Evolutionary conservation across 75 land plant species (phyloP), one percentile per base, ranked within the genome.

Genomic region (Adiantum capillusveneris): DNA sequence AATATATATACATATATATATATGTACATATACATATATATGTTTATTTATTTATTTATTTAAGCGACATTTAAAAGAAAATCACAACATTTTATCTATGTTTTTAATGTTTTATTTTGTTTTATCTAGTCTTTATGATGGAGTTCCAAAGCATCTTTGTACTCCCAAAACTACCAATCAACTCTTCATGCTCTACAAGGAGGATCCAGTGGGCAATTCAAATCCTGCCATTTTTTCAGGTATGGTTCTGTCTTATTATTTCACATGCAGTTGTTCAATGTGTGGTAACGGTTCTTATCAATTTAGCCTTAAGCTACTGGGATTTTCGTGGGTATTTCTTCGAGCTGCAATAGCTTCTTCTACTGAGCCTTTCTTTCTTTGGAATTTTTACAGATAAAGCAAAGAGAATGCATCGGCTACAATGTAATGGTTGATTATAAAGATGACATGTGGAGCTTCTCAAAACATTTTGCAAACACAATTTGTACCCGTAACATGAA

Each of bases 151-250:
- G 48, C 63, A 60, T 44, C 43, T 60, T 39, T 6, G 17, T 5
- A 60, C 63, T 20, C 63, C 63, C 16, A 60, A 60, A 25, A 60
- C 63, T 12, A 60, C 63, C 1, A 60, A 60, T 25, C 63, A 60
- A 25, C 24, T 60, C 6, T 60, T 41, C 24, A 60, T 60, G 63
- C 22, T 42, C 21, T 60, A 60, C 49, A 60, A 60, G 46, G 24
- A 17, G 6, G 63, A 60, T 22, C 21, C 22, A 9, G 48, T 60
- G 14, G 63, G 63, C n/a, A 60, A 41, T 39, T 49, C 28, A 19
- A 60, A 60, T 44, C 43, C 24, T 22, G 24, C 46, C 18, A 60
- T 60, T 25, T 39, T 44, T 44, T 20, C 63, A 60, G 63, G 63
- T 44, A 34, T 1, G 13, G n/a, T 30, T 5, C 6, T 3, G 3